Evolutionary conservation across 495 filamentous ascomycete species (phyloP).

Genomic region (Penicillium goetzii): DNA sequence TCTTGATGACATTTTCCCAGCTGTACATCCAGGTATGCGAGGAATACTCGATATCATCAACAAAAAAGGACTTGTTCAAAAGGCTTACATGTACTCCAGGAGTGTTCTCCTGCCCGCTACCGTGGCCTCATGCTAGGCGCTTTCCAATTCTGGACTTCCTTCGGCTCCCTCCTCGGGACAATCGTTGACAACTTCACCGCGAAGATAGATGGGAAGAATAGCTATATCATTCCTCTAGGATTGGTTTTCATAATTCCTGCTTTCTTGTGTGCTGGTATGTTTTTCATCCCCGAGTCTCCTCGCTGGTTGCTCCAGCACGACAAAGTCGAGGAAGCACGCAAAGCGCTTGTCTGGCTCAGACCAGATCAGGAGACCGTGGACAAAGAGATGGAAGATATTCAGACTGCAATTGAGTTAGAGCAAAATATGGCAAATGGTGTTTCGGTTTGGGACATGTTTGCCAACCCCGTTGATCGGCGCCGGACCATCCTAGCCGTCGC

Average conservation of each 20-base stretch:
- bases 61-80: background rate
- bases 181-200: conserved; percentile 63
- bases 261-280: conserved; percentile 52
- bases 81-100: conserved; percentile 27
- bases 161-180: conserved; percentile 62
- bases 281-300: conserved; percentile 67
- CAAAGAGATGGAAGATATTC: conserved; percentile 56
- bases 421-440: conserved; percentile 43
- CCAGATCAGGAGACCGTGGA: conserved; percentile 48
- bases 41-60: conserved; percentile 7
- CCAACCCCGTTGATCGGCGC: conserved; percentile 55
- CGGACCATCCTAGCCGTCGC: conserved; percentile 54
- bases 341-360: conserved; percentile 40
- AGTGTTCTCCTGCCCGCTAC: conserved; percentile 54
- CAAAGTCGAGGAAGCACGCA: conserved; percentile 52
- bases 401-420: conserved; percentile 55
- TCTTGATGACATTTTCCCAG: conserved; percentile 64
- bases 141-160: conserved; percentile 52
- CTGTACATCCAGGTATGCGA: conserved; percentile 55
- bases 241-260: conserved; percentile 60
- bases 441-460: conserved; percentile 56
- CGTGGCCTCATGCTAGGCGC: conserved; percentile 56
- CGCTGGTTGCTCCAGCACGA: conserved; percentile 62
- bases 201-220: conserved; percentile 41
- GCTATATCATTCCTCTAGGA: conserved; percentile 62